Evolutionary conservation across 495 filamentous ascomycete genomes (phyloP).

Genomic region (Schizothecium vesticola): DNA sequence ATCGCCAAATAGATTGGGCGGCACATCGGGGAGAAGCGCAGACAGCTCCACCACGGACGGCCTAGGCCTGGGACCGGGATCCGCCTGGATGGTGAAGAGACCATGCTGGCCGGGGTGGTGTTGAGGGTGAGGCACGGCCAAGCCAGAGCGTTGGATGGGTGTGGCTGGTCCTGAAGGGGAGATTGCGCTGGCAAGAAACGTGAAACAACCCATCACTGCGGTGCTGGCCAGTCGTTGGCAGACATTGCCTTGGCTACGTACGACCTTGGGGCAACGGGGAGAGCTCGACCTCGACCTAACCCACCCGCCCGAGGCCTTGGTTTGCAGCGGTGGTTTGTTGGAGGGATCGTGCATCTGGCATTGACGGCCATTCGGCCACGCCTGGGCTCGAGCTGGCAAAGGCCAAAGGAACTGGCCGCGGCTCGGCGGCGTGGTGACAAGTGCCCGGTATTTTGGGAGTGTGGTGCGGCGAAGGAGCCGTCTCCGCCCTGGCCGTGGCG

Average conservation of each 20-base stretch:
- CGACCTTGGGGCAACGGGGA: neutral
- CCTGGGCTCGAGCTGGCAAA: neutral
- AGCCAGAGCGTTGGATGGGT: neutral
- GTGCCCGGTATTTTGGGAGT: neutral
- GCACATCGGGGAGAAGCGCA: conserved; percentile 5
- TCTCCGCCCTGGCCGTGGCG: neutral
- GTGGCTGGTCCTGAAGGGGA: conserved; percentile 19
- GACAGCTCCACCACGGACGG: conserved; percentile 6
- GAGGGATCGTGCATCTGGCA: neutral
- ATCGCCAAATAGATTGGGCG: conserved; percentile 16
- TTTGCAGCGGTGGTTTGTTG: neutral
- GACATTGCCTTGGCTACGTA: neutral
- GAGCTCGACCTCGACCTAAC: neutral
- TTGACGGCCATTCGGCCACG: neutral
- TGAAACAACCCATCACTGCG: conserved; percentile 14
- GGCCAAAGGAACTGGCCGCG: neutral
- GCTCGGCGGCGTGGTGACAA: neutral
- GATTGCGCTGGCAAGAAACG: conserved; percentile 8
- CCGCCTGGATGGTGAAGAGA: neutral
- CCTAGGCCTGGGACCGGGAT: conserved; percentile 6
- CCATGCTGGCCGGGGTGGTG: conserved; percentile 6
- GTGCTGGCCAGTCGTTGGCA: conserved; percentile 6
- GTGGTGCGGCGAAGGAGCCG: neutral
- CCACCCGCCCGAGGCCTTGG: neutral
- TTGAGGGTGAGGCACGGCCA: neutral